Evolutionary conservation across 2,329 filamentous ascomycete genomes (phyloP), one percentile per base, ranked within the genome.

Genomic region (Ampelomyces quisqualis): DNA sequence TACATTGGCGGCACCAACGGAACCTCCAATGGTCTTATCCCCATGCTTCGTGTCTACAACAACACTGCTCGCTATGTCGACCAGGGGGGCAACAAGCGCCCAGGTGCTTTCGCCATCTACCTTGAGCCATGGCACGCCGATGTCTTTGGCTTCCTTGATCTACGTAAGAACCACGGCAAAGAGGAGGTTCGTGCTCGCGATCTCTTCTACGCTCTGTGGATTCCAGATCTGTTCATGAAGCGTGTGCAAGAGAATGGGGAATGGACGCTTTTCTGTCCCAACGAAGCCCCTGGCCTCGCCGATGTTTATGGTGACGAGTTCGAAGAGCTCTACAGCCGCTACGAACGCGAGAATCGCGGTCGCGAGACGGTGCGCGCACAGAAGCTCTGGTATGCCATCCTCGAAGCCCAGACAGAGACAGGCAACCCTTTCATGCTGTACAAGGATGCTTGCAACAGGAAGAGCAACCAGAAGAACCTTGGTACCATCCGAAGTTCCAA

Each of bases 391-490:
- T 97, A 97, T 69, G 90, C 91, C 55, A 95, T 98, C 54, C 81
- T 98, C 33, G 93, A 98, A 75, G 88, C 93, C 34, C 93, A 98
- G 77, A 97, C 91, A 22, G 93, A 98, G 82, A 98, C 93, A 31
- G 93, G 93, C 59, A 97, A 95, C 73, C 93, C 93, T 34, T 98
- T 95, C 76, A 98, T 98, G 89, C 84, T 97, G 46, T 98, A 98
- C 84, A 98, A 98, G 80, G 93, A 98, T 73, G 81, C 85, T 64
- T 91, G 87, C 82, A 98, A 98, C 82, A 84, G 84, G 70, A 98
- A 98, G 86, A 96, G 90, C 79, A 98, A 98, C 81, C 93, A 98
- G 77, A 97, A 98, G 85, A 98, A 98, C 74, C 80, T 98, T 21
- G 93, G 93, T 55, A 96, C 90, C 49, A 98, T 98, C 62, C 90